phyloP scores from a whole-genome alignment of 768 basidiomycete genomes.

The Boletus pseudopeckii region DNA sequence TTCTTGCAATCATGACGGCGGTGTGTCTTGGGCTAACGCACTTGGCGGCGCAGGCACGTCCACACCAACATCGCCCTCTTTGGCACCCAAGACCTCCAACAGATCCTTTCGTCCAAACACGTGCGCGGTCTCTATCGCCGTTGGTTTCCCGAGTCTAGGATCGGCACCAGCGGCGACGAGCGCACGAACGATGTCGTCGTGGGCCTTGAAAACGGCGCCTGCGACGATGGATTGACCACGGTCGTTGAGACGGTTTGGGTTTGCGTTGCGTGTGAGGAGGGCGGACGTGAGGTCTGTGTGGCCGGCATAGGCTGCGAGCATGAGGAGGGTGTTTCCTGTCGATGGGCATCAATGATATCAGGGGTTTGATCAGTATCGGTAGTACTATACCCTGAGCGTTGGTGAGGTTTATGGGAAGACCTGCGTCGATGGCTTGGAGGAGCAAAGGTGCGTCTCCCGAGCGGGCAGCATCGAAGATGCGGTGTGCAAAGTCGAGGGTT shows the following conservation, averaged over 20 bases:
- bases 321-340: conserved; percentile 79
- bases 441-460: conserved; percentile 52
- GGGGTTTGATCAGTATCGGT: too few relatives aligned
- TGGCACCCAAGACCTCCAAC: conserved; percentile 55
- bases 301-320: conserved; percentile 75
- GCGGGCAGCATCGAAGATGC: conserved; percentile 75
- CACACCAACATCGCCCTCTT: conserved; percentile 45
- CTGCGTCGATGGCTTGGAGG: conserved; percentile 59
- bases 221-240: conserved; percentile 69
- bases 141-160: conserved; percentile 62
- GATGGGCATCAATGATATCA: too few relatives aligned
- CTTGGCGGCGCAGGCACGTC: conserved; percentile 31
- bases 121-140: conserved; percentile 62
- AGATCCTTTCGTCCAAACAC: conserved; percentile 63
- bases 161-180: conserved; percentile 55
- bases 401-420: conserved; percentile 68
- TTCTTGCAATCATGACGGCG: background rate
- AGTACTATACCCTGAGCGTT: conserved; percentile 76
- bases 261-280: conserved; percentile 55
- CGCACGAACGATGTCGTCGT: conserved; percentile 58
- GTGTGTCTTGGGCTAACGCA: background rate
- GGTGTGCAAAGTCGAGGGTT: conserved; percentile 52
- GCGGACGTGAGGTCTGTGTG: conserved; percentile 51
- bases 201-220: conserved; percentile 74
- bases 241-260: conserved; percentile 70